Conservation (phyloP, 306 rosid species). For the Prinsepia uniflora region DNA sequence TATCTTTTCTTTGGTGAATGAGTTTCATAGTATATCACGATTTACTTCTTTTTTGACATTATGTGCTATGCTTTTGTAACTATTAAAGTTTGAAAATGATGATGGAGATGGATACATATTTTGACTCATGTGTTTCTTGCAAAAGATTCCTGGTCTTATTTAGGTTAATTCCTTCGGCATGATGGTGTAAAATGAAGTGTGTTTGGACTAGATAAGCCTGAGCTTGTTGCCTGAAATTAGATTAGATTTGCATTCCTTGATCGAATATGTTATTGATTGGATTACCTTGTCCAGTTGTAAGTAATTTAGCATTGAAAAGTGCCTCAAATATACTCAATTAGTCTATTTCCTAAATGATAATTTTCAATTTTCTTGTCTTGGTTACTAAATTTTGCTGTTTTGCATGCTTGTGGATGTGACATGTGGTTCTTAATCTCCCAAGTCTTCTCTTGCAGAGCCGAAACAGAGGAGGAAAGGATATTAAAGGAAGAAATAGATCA, state of each 20-base stretch:
- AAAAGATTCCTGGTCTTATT: neutral
- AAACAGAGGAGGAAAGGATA: conserved; percentile 62
- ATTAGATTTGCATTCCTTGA: neutral
- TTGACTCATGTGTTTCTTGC: neutral
- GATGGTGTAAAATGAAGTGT: neutral
- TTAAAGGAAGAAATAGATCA: conserved; percentile 77
- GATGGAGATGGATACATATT: neutral
- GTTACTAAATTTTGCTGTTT: conserved; percentile 8
- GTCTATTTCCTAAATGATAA: neutral
- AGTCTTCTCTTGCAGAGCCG: conserved; percentile 54
- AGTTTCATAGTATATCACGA: neutral
- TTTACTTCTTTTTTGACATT: neutral
- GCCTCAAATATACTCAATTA: neutral
- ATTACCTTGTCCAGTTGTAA: neutral
- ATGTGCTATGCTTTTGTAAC: neutral
- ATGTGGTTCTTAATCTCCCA: conserved; percentile 27
- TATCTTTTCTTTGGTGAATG: neutral
- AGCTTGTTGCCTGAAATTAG: neutral
- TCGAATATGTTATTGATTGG: neutral
- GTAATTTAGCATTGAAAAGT: neutral
- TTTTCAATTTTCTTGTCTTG: neutral
- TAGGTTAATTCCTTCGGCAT: neutral
- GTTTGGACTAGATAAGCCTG: neutral
- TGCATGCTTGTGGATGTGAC: neutral
- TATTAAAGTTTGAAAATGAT: neutral